phyloP scores from a whole-genome alignment of 352 stramenopile species.

The Phytophthora fragariae region DNA sequence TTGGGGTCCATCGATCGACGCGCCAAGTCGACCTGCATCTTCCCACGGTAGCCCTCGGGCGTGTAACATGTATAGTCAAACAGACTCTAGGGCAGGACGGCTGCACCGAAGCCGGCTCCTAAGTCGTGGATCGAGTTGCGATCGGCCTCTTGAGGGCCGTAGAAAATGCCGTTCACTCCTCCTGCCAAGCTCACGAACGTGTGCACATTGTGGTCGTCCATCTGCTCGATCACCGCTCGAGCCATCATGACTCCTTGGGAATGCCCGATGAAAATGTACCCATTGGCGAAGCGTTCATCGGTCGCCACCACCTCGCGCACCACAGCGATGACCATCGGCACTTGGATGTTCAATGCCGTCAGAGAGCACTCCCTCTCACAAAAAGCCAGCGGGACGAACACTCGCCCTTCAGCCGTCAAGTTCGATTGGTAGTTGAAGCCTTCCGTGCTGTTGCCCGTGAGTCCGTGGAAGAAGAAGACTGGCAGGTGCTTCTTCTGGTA shows the following conservation, averaged over 20 bases:
- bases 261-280: conserved; percentile 60
- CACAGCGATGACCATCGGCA: conserved; percentile 47
- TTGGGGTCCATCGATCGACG: conserved; percentile 23
- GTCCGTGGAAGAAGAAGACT: conserved; percentile 62
- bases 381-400: conserved; percentile 49
- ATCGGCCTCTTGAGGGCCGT: conserved; percentile 46
- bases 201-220: conserved; percentile 65
- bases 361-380: conserved; percentile 47
- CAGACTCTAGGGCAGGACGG: conserved; percentile 20
- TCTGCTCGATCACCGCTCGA: conserved; percentile 57
- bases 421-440: conserved; percentile 39
- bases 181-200: conserved; percentile 56
- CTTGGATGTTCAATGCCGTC: conserved; percentile 38
- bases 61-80: conserved; percentile 50
- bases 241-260: conserved; percentile 57
- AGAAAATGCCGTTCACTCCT: conserved; percentile 56
- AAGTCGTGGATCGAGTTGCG: conserved; percentile 32
- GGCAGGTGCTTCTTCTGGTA: conserved; percentile 34
- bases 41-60: conserved; percentile 29
- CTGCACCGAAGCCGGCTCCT: conserved; percentile 25
- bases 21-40: conserved; percentile 48
- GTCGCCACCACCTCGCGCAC: conserved; percentile 35
- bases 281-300: conserved; percentile 31
- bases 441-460: conserved; percentile 33
- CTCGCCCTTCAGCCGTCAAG: conserved; percentile 37